phyloP scores from a whole-genome alignment of 169 alveolate species.

The Perkinsus chesapeaki region DNA sequence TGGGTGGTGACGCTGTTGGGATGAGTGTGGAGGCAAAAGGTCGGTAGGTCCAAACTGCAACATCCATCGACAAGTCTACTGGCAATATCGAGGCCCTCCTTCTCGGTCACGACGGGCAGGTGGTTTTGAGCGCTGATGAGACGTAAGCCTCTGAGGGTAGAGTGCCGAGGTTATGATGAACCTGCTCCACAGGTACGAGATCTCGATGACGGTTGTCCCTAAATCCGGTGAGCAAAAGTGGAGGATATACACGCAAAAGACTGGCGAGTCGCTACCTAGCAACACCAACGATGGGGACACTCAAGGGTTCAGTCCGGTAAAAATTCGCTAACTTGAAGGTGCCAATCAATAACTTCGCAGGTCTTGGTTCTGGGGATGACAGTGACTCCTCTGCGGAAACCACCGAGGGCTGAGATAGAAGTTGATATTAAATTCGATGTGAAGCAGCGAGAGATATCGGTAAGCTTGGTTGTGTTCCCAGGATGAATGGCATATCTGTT shows the following conservation, averaged over 20 bases:
- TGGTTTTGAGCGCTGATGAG: neutral
- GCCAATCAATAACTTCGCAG: neutral
- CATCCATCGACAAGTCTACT: neutral
- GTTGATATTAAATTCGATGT: neutral
- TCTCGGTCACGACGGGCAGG: neutral
- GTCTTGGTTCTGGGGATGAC: neutral
- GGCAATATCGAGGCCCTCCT: neutral
- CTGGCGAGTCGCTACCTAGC: neutral
- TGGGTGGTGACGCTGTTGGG: no score
- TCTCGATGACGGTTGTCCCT: neutral
- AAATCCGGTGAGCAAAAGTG: neutral
- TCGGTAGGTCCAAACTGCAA: neutral
- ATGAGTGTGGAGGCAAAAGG: neutral
- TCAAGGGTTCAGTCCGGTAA: constrained; percentile 8
- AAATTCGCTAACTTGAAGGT: neutral
- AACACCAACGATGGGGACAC: constrained; percentile 10
- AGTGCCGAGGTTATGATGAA: neutral
- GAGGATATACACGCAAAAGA: neutral
- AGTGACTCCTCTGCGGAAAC: neutral
- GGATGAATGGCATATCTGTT: no score
- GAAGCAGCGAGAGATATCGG: neutral
- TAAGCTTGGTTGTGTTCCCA: neutral
- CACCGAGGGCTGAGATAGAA: constrained; percentile 10
- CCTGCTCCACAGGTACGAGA: neutral
- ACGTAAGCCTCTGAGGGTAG: neutral